Percentiles rank a stretch among this genome's conserved stretches.
Conservation (phyloP, 768 basidiomycete species). For the Crucibulum laeve region DNA sequence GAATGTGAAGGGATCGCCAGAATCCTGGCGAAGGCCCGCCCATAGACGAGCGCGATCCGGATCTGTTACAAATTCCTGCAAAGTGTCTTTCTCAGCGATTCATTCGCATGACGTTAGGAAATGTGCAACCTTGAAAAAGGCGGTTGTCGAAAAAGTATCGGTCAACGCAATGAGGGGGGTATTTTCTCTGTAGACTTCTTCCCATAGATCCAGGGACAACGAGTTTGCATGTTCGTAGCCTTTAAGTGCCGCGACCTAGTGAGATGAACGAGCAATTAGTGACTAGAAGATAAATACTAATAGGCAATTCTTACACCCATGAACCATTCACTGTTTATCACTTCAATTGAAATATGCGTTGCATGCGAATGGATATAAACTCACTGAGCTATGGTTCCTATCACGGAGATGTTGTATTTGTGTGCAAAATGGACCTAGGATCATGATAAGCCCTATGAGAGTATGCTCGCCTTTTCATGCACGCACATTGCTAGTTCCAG, state of each 20-base stretch:
- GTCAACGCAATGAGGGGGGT: constrained; percentile 71
- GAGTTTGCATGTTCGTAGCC: constrained; percentile 80
- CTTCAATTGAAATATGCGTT: constrained; percentile 3
- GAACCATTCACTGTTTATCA: constrained; percentile 72
- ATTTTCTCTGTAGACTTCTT: constrained; percentile 59
- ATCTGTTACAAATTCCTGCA: constrained; percentile 54
- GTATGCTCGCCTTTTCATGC: too few relatives aligned
- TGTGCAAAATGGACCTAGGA: constrained; percentile 79
- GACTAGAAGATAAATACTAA: neutral
- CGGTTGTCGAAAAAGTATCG: constrained; percentile 88
- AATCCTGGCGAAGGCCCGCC: constrained; percentile 88
- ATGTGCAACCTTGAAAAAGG: constrained; percentile 70
- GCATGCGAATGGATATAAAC: constrained; percentile 19
- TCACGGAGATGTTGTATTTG: constrained; percentile 58
- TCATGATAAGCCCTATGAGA: constrained; percentile 3
- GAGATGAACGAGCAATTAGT: neutral
- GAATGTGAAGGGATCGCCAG: constrained; percentile 85
- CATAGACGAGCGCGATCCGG: constrained; percentile 65
- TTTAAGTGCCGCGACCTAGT: constrained; percentile 73
- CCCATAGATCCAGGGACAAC: constrained; percentile 82
- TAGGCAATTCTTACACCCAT: constrained; percentile 67
- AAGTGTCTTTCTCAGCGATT: neutral
- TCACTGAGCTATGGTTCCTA: constrained; percentile 87
- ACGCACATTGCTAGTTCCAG: constrained; percentile 87
- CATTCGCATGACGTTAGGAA: neutral